phyloP scores from a whole-genome alignment of 2,329 filamentous ascomycete species.

The Hymenoscyphus occultus region DNA sequence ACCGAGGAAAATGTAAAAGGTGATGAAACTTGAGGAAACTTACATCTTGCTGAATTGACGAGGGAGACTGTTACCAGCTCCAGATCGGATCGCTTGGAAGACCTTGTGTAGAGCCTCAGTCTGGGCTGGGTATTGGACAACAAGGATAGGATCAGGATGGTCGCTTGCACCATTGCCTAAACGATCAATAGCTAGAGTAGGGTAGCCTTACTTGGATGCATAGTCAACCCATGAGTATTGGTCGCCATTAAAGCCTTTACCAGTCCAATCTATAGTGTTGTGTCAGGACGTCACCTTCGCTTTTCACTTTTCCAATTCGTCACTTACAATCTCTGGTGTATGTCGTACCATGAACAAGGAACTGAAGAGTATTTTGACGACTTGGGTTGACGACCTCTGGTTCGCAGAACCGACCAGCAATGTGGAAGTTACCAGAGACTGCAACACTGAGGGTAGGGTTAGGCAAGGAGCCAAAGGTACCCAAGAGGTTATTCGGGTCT shows the following conservation, averaged over 20 bases:
- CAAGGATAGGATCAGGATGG: constrained; percentile 28
- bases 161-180: constrained; percentile 29
- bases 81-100: constrained; percentile 20
- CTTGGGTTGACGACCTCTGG: constrained; percentile 9
- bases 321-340: constrained; percentile 25
- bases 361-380: constrained; percentile 23
- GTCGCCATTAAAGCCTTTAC: constrained; percentile 18
- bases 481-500: neutral
- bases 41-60: constrained; percentile 27
- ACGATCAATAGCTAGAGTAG: constrained; percentile 32
- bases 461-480: neutral
- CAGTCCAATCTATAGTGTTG: constrained; percentile 22
- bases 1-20: too few relatives aligned
- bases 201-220: constrained; percentile 28
- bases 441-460: neutral
- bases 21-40: neutral
- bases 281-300: neutral
- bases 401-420: constrained; percentile 26
- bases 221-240: constrained; percentile 28
- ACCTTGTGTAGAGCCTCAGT: constrained; percentile 31
- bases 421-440: constrained; percentile 20
- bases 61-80: constrained; percentile 13
- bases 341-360: constrained; percentile 30
- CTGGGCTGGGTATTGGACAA: constrained; percentile 28
- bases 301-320: neutral